A percentile compares a stretch with the other conserved stretches of the same genome.
Evolutionary conservation across 768 basidiomycete genomes (phyloP).

Genomic region (Crepidotus variabilis): DNA sequence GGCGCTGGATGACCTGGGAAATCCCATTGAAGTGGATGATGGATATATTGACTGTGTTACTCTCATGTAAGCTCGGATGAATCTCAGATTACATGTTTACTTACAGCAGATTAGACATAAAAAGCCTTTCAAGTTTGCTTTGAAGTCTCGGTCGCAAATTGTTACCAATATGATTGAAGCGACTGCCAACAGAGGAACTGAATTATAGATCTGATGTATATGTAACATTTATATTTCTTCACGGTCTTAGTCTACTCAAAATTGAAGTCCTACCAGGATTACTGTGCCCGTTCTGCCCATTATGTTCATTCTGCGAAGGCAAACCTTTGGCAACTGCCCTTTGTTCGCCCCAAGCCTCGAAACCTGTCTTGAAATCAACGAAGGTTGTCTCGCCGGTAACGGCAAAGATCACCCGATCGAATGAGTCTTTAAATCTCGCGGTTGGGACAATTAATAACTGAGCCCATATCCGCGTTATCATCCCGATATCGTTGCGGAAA

Average conservation of each 20-base stretch:
- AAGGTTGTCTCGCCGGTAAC: conserved; percentile 32
- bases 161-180: not conserved
- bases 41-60: conserved; percentile 1
- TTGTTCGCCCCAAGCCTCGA: conserved; percentile 21
- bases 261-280: not conserved
- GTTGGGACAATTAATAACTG: conserved; percentile 46
- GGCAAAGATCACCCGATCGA: conserved; percentile 62
- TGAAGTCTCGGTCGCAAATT: not conserved
- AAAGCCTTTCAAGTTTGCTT: not conserved
- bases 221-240: not conserved
- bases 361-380: conserved; percentile 22
- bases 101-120: not conserved
- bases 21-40: conserved; percentile 10
- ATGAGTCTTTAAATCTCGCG: conserved; percentile 51
- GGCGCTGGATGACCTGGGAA: conserved; percentile 6
- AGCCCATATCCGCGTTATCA: conserved; percentile 61
- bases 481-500: conserved; percentile 54
- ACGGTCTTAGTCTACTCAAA: not conserved
- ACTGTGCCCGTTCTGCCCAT: not conserved
- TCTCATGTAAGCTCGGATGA: not conserved
- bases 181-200: not conserved
- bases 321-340: conserved; percentile 3
- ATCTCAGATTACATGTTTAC: not conserved
- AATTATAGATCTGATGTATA: not conserved
- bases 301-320: not conserved